Conservation (phyloP, 192 early-diverging fungal genomes). For the Chytriomyces sp. region DNA sequence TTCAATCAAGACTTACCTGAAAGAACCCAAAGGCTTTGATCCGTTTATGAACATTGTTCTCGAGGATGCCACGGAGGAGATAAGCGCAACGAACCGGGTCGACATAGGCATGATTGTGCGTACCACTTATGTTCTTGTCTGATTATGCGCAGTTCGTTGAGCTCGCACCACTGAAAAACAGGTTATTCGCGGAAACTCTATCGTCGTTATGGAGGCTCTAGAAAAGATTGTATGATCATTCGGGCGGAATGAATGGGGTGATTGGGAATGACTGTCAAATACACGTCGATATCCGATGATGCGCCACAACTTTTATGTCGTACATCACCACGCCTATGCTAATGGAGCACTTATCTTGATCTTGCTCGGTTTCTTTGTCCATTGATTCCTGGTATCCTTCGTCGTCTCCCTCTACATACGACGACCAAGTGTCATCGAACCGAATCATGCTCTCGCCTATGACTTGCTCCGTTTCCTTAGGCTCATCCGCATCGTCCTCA, state of each 20-base stretch:
- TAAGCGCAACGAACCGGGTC: slow-evolving; percentile 65
- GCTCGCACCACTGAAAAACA: slow-evolving; percentile 4
- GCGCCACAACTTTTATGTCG: too few species aligned
- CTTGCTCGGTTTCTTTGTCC: too few species aligned
- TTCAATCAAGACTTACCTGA: neutral
- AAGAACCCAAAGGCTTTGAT: slow-evolving; percentile 72
- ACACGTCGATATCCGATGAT: too few species aligned
- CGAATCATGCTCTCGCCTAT: too few species aligned
- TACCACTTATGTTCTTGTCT: neutral
- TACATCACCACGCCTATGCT: too few species aligned
- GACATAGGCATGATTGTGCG: slow-evolving; percentile 86
- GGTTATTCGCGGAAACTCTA: slow-evolving; percentile 63
- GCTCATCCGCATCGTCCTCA: too few species aligned
- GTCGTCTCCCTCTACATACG: too few species aligned
- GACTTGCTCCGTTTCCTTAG: too few species aligned
- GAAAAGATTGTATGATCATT: slow-evolving; percentile 45
- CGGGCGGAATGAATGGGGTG: neutral
- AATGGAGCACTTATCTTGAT: too few species aligned
- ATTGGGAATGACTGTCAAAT: too few species aligned
- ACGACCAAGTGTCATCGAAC: too few species aligned
- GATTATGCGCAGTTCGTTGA: neutral
- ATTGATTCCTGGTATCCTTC: too few species aligned
- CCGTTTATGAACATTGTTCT: slow-evolving; percentile 99
- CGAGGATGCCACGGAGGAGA: slow-evolving; percentile 86
- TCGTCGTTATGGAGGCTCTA: slow-evolving; percentile 57